Evolutionary conservation across 2,329 filamentous ascomycete species (phyloP).

Genomic region (Claviceps monticola): DNA sequence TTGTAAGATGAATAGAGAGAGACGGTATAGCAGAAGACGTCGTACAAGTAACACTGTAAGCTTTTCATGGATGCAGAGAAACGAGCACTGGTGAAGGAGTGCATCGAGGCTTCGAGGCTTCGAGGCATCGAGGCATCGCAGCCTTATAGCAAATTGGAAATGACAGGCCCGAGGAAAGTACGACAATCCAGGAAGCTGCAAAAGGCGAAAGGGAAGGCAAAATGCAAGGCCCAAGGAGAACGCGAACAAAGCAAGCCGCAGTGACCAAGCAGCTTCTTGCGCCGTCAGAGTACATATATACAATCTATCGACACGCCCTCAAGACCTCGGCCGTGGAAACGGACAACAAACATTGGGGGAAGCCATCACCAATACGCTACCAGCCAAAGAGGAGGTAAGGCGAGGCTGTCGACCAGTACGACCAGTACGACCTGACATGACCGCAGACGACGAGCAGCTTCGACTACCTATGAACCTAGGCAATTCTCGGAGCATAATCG

Average conservation of each 20-base stretch:
- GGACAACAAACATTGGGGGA: not conserved
- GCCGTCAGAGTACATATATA: not conserved
- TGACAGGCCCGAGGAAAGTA: slow-evolving; percentile 4
- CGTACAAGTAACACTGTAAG: slow-evolving; percentile 5
- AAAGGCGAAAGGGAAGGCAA: not conserved
- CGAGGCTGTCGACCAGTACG: not conserved
- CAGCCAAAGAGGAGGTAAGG: not conserved
- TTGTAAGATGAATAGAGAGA: slow-evolving; percentile 4
- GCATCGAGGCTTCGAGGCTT: slow-evolving; percentile 32
- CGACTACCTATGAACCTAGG: too few species aligned
- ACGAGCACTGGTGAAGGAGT: slow-evolving; percentile 15
- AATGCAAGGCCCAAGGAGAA: not conserved
- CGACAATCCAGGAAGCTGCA: not conserved
- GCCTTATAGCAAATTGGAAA: slow-evolving; percentile 33
- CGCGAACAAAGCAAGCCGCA: not conserved
- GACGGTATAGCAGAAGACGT: slow-evolving; percentile 6
- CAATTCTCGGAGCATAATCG: too few species aligned
- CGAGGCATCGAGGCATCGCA: slow-evolving; percentile 33
- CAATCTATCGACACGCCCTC: slow-evolving; percentile 5
- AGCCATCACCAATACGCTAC: not conserved
- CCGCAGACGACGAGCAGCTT: too few species aligned
- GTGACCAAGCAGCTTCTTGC: not conserved
- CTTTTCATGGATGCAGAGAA: slow-evolving; percentile 11
- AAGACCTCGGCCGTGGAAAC: not conserved
- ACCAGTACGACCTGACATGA: too few species aligned